Evolutionary conservation across 2,329 filamentous ascomycete genomes (phyloP).

Genomic region (Chaetomium sp.): DNA sequence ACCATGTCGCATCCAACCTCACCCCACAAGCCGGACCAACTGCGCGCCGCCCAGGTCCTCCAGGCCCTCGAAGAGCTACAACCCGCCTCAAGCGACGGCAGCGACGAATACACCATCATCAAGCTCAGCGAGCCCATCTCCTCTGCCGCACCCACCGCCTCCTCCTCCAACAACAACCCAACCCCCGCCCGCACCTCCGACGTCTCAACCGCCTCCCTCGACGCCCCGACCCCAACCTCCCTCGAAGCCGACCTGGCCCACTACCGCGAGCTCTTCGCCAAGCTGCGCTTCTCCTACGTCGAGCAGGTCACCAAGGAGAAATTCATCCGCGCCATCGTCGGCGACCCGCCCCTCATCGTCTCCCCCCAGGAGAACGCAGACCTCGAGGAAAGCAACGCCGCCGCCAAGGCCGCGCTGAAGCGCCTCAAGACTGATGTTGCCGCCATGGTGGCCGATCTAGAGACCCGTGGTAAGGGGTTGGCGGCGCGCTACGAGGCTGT

Average conservation of each 20-base stretch:
- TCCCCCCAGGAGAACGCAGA: conserved; percentile 79
- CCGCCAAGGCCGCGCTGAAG: conserved; percentile 75
- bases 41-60: conserved; percentile 46
- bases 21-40: conserved; percentile 23
- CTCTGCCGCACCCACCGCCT: too few species aligned
- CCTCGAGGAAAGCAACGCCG: conserved; percentile 68
- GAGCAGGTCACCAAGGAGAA: conserved; percentile 99
- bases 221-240: conserved; percentile 71
- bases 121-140: conserved; percentile 75
- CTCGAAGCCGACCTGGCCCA: conserved; percentile 83
- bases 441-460: conserved; percentile 71
- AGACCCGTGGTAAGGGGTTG: conserved; percentile 63
- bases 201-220: conserved; percentile 65
- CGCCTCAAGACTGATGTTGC: conserved; percentile 78
- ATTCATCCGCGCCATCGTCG: conserved; percentile 89
- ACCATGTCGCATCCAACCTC: conserved; percentile 21
- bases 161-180: conserved; percentile 43
- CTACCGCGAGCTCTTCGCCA: conserved; percentile 94
- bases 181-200: conserved; percentile 66
- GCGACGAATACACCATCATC: conserved; percentile 72
- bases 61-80: conserved; percentile 56
- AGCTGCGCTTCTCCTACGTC: conserved; percentile 94
- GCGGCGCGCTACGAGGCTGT: conserved; percentile 56
- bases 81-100: conserved; percentile 41
- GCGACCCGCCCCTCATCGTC: conserved; percentile 84